Percentiles rank a stretch among this genome's conserved stretches.
Conservation (phyloP, 306 rosid species). For the Prosopis cineraria region DNA sequence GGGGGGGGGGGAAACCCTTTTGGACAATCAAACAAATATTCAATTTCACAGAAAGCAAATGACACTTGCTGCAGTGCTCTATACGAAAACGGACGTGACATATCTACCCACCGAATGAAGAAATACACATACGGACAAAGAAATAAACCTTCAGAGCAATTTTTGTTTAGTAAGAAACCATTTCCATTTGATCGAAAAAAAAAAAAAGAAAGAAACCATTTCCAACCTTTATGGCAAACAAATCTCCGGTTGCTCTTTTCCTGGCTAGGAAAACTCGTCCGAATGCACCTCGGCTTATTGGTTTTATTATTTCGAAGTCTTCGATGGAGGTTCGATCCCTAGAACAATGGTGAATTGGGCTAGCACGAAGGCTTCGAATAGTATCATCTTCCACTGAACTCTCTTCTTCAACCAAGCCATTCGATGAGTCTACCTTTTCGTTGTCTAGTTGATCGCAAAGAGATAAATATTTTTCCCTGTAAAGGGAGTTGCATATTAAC, state of each 20-base stretch:
- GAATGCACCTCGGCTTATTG: conserved; percentile 96
- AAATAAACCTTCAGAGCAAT: conserved; percentile 1
- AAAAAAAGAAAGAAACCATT: too few species aligned
- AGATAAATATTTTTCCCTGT: conserved; percentile 83
- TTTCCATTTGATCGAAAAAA: too few species aligned
- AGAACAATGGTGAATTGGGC: conserved; percentile 77
- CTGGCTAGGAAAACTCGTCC: conserved; percentile 96
- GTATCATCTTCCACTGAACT: conserved; percentile 84
- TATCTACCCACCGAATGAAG: neutral
- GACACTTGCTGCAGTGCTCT: neutral
- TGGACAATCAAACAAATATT: neutral
- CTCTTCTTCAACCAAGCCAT: conserved; percentile 80
- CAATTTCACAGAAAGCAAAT: neutral
- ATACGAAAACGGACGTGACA: neutral
- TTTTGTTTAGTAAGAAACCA: conserved; percentile 17
- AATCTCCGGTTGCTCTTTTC: conserved; percentile 95
- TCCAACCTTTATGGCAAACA: conserved; percentile 93
- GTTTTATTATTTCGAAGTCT: conserved; percentile 93
- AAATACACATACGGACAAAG: neutral
- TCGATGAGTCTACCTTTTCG: conserved; percentile 71
- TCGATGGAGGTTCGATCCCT: conserved; percentile 95
- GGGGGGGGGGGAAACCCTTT: too few species aligned
- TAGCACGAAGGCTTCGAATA: conserved; percentile 76
- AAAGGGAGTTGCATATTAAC: conserved; percentile 33
- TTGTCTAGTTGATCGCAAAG: conserved; percentile 91